phyloP scores from a whole-genome alignment of 1,139 yeast genomes.

The Magnusiomyces clavatus region DNA sequence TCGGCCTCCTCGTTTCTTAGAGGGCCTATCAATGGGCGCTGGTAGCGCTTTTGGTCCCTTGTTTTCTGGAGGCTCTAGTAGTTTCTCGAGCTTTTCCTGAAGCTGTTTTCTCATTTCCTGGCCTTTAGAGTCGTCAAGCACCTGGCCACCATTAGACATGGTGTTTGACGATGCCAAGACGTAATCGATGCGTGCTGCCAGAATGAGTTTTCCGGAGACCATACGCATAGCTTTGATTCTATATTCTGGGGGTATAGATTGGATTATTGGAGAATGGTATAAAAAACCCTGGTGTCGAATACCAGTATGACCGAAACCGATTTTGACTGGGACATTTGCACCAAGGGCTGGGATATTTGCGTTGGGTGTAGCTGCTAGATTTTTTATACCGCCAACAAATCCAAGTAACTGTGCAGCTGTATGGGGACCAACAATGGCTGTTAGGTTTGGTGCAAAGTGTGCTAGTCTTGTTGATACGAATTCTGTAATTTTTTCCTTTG shows the following conservation, averaged over 20 bases:
- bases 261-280: conserved; percentile 32
- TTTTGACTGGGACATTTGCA: conserved; percentile 45
- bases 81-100: conserved; percentile 54
- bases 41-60: conserved; percentile 71
- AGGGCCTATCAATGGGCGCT: conserved; percentile 66
- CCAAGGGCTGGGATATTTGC: conserved; percentile 82
- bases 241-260: conserved; percentile 45
- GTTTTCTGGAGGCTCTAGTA: conserved; percentile 71
- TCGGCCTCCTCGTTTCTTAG: conserved; percentile 83
- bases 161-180: conserved; percentile 12
- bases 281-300: conserved; percentile 56
- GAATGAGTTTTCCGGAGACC: conserved; percentile 66
- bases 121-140: conserved; percentile 51
- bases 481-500: conserved; percentile 40
- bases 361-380: conserved; percentile 64
- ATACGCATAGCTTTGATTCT: conserved; percentile 70
- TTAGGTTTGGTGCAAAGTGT: conserved; percentile 70
- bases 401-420: conserved; percentile 71
- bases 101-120: conserved; percentile 52
- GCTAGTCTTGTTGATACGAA: conserved; percentile 53
- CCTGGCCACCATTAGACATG: too few relatives aligned
- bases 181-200: conserved; percentile 80
- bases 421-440: conserved; percentile 63
- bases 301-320: conserved; percentile 39
- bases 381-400: conserved; percentile 62